phyloP scores from a whole-genome alignment of 345 rosid species.

The Garcia nutans region DNA sequence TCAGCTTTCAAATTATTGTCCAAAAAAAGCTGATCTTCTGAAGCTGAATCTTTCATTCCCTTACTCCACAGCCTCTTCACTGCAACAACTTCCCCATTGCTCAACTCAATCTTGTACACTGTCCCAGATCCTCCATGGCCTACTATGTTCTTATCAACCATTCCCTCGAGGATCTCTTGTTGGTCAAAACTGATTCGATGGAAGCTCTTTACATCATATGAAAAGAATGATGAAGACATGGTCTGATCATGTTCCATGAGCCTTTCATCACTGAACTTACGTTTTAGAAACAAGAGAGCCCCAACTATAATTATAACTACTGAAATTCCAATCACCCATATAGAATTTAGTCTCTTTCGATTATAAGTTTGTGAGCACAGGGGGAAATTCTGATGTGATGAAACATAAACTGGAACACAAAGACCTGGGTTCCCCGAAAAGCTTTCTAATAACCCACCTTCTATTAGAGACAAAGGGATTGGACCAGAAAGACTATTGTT shows the following conservation, averaged over 20 bases:
- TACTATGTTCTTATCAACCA: constrained; percentile 76
- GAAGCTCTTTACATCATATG: constrained; percentile 78
- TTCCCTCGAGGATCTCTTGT: constrained; percentile 65
- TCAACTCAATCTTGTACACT: constrained; percentile 65
- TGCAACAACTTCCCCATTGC: constrained; percentile 69
- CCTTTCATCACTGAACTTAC: constrained; percentile 45
- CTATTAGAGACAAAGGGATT: constrained; percentile 63
- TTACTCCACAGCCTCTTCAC: constrained; percentile 80
- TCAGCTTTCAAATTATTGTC: constrained; percentile 73
- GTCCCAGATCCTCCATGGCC: constrained; percentile 90
- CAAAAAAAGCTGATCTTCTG: constrained; percentile 47
- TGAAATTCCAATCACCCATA: constrained; percentile 63
- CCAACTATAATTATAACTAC: constrained; percentile 51
- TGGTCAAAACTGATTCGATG: constrained; percentile 71
- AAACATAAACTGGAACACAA: constrained; percentile 55
- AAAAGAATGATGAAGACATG: constrained; percentile 58
- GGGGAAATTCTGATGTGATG: constrained; percentile 51
- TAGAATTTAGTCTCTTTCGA: constrained; percentile 50
- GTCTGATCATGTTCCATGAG: constrained; percentile 56
- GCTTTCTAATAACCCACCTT: constrained; percentile 74
- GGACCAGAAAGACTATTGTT: constrained; percentile 84
- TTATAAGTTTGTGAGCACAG: constrained; percentile 46
- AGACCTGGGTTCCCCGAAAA: constrained; percentile 82
- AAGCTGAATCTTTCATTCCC: constrained; percentile 46
- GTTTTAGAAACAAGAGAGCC: constrained; percentile 55